Conservation (phyloP, 768 basidiomycete species). For the Boletus tylopilopsis region DNA sequence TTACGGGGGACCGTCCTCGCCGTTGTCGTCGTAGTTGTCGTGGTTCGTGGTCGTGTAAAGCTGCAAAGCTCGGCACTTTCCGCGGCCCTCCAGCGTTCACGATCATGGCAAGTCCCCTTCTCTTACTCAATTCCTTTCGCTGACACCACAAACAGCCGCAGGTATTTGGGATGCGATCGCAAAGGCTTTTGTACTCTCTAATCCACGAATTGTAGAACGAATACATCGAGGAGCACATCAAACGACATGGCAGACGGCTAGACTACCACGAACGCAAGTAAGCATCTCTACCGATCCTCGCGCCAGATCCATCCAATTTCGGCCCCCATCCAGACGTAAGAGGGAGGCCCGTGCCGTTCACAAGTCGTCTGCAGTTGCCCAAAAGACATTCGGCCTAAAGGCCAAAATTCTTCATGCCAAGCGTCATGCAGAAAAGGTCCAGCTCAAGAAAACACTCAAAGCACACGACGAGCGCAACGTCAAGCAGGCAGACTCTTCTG, state of each 20-base stretch:
- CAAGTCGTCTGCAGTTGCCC: constrained; percentile 75
- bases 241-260: constrained; percentile 91
- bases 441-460: constrained; percentile 99
- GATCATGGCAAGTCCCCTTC: constrained; percentile 24
- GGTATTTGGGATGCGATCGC: constrained; percentile 36
- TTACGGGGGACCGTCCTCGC: constrained; percentile 23
- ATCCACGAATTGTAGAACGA: constrained; percentile 66
- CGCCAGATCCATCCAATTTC: neutral
- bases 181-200: constrained; percentile 2
- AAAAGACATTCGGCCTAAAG: constrained; percentile 94
- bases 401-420: constrained; percentile 97
- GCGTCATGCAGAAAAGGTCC: constrained; percentile 96
- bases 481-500: constrained; percentile 84
- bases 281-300: constrained; percentile 26
- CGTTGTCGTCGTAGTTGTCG: constrained; percentile 6
- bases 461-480: constrained; percentile 98
- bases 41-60: constrained; percentile 9
- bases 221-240: constrained; percentile 98
- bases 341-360: constrained; percentile 76
- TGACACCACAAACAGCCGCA: constrained; percentile 51
- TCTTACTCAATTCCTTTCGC: neutral
- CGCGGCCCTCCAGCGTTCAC: constrained; percentile 10
- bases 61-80: constrained; percentile 26
- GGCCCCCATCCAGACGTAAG: constrained; percentile 57
- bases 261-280: constrained; percentile 96